Evolutionary conservation across 2,329 filamentous ascomycete species (phyloP).

Genomic region (Alternaria ethzedia): DNA sequence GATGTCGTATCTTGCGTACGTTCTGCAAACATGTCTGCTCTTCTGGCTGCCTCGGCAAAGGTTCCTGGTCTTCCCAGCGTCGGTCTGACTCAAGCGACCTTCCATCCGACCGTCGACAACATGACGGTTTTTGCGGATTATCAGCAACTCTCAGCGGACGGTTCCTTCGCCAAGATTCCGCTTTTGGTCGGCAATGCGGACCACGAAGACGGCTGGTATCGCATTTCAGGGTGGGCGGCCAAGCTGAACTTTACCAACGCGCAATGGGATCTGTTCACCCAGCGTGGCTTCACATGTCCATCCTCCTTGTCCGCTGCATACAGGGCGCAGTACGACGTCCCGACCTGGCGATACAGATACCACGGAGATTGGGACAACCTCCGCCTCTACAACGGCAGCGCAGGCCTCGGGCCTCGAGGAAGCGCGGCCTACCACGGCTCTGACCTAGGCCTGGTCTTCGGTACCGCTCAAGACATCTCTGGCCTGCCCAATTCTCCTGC

Average conservation of each 20-base stretch:
- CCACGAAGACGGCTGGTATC: slow-evolving; percentile 37
- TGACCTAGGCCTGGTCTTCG: slow-evolving; percentile 46
- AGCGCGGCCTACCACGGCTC: slow-evolving; percentile 48
- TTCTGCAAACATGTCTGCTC: slow-evolving; percentile 25
- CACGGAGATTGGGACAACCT: slow-evolving; percentile 46
- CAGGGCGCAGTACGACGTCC: slow-evolving; percentile 33
- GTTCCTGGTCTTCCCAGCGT: slow-evolving; percentile 34
- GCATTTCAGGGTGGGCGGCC: slow-evolving; percentile 29
- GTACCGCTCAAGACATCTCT: slow-evolving; percentile 36
- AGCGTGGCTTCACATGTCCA: slow-evolving; percentile 36
- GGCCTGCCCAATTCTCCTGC: slow-evolving; percentile 25
- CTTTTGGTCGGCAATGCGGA: slow-evolving; percentile 32
- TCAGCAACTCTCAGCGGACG: slow-evolving; percentile 25
- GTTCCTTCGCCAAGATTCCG: slow-evolving; percentile 33
- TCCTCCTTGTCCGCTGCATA: slow-evolving; percentile 20
- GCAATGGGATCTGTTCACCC: slow-evolving; percentile 32
- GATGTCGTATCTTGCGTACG: slow-evolving; percentile 48
- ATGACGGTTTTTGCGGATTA: slow-evolving; percentile 40
- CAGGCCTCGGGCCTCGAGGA: slow-evolving; percentile 32
- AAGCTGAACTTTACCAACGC: slow-evolving; percentile 29
- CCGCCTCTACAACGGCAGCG: slow-evolving; percentile 37
- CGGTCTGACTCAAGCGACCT: slow-evolving; percentile 33
- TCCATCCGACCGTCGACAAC: slow-evolving; percentile 41
- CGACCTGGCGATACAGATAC: slow-evolving; percentile 49
- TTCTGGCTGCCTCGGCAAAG: slow-evolving; percentile 35